Conservation (phyloP, 768 basidiomycete genomes). For the Xanthoconium purpureum region DNA sequence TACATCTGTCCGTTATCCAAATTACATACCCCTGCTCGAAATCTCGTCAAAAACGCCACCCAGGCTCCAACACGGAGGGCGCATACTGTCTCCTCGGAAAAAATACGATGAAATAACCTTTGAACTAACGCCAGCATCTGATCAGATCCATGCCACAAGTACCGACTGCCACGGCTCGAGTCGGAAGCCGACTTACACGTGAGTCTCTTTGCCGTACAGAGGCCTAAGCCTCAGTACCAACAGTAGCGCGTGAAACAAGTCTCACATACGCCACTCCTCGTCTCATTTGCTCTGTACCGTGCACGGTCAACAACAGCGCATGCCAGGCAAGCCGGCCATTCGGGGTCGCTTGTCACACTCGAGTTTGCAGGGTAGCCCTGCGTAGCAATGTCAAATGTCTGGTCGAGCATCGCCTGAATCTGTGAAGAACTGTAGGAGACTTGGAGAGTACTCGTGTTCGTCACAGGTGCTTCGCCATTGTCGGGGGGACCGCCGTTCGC, state of each 20-base stretch:
- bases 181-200: conserved; percentile 3
- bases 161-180: conserved; percentile 10
- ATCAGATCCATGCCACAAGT: conserved; percentile 15
- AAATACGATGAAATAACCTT: background rate
- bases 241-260: conserved; percentile 33
- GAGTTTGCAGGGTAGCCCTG: conserved; percentile 37
- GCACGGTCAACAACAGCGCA: conserved; percentile 52
- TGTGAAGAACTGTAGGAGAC: conserved; percentile 36
- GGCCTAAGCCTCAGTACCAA: conserved; percentile 15
- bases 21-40: background rate
- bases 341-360: conserved; percentile 32
- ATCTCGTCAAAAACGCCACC: conserved; percentile 19
- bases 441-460: conserved; percentile 43
- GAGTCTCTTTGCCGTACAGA: background rate
- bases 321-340: conserved; percentile 50
- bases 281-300: conserved; percentile 25
- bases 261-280: conserved; percentile 31
- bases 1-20: conserved; percentile 6
- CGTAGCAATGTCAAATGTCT: conserved; percentile 42
- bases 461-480: conserved; percentile 37
- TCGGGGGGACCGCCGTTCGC: conserved; percentile 48
- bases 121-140: background rate
- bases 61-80: background rate
- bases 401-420: conserved; percentile 43
- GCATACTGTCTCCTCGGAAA: conserved; percentile 12